Evolutionary conservation across 2,329 filamentous ascomycete species (phyloP).

Genomic region (Fusarium staphyleae): DNA sequence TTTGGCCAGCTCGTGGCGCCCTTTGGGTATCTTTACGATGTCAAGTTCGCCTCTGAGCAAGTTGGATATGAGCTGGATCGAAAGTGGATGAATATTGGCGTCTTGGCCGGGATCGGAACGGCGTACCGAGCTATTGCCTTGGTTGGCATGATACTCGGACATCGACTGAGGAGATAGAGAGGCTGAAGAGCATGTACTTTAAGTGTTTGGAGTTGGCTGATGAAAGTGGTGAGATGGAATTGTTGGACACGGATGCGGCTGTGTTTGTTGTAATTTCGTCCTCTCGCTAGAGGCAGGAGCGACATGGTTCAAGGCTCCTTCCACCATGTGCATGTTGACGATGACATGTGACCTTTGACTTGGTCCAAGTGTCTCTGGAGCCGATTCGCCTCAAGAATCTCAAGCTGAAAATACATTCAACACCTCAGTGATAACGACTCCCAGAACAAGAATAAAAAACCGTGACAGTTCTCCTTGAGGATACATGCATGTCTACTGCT

Average conservation of each 20-base stretch:
- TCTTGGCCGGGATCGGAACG: constrained; percentile 53
- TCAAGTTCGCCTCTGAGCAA: constrained; percentile 52
- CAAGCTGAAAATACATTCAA: too few relatives aligned
- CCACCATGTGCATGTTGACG: not conserved
- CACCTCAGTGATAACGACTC: too few relatives aligned
- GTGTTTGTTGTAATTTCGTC: not conserved
- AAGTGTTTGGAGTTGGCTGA: not conserved
- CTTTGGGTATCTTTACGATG: constrained; percentile 58
- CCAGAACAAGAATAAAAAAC: too few relatives aligned
- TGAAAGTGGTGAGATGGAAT: not conserved
- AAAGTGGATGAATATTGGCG: constrained; percentile 54
- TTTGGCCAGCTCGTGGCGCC: constrained; percentile 60
- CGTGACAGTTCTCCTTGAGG: too few relatives aligned
- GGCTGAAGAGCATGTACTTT: not conserved
- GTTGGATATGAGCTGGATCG: constrained; percentile 56
- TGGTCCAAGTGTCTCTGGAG: not conserved
- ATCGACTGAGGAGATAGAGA: constrained; percentile 33
- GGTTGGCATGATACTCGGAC: constrained; percentile 35
- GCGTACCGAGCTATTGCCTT: constrained; percentile 54
- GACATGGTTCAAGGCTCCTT: not conserved
- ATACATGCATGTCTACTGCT: too few relatives aligned
- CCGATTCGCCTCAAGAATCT: not conserved
- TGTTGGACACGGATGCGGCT: not conserved
- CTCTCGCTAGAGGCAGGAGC: constrained; percentile 6
- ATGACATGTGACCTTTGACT: constrained; percentile 8